Evolutionary conservation across 805 yeast genomes (phyloP).

Genomic region (Ogataea ramenticola): DNA sequence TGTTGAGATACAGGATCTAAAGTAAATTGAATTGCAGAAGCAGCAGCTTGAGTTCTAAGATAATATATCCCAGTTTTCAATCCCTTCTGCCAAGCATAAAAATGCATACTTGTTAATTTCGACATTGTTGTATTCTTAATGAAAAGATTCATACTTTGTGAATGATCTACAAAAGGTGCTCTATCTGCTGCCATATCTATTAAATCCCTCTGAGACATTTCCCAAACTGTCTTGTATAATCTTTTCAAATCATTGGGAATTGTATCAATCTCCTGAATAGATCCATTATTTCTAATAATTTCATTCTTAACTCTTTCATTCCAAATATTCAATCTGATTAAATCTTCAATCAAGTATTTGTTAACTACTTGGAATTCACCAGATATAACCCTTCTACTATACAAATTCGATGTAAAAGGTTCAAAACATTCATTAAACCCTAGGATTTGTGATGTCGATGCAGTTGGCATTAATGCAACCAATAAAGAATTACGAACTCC

Average conservation of each 20-base stretch:
- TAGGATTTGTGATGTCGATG: conserved; percentile 91
- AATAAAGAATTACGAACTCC: conserved; percentile 85
- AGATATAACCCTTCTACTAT: conserved; percentile 82
- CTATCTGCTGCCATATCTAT: conserved; percentile 84
- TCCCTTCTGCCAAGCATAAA: conserved; percentile 98
- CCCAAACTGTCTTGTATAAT: conserved; percentile 96
- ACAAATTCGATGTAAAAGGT: conserved; percentile 90
- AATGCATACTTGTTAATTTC: conserved; percentile 95
- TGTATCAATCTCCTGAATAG: conserved; percentile 66
- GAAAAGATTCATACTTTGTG: conserved; percentile 88
- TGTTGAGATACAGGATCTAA: conserved; percentile 37
- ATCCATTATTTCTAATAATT: conserved; percentile 73
- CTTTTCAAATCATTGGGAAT: conserved; percentile 71
- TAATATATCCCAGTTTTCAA: conserved; percentile 98
- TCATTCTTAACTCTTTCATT: conserved; percentile 67
- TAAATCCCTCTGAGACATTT: conserved; percentile 75
- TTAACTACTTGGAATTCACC: conserved; percentile 94
- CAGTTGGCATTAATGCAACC: conserved; percentile 97
- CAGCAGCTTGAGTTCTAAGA: conserved; percentile 94
- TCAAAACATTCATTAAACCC: conserved; percentile 96
- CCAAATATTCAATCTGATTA: conserved; percentile 82
- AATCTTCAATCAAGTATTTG: conserved; percentile 74
- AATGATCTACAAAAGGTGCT: conserved; percentile 76
- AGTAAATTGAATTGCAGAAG: conserved; percentile 93
- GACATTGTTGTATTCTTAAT: conserved; percentile 91